Evolutionary conservation across 148 eudicot species (phyloP), one percentile per base, ranked within the genome.

Genomic region (Dysphania ambrosioides): DNA sequence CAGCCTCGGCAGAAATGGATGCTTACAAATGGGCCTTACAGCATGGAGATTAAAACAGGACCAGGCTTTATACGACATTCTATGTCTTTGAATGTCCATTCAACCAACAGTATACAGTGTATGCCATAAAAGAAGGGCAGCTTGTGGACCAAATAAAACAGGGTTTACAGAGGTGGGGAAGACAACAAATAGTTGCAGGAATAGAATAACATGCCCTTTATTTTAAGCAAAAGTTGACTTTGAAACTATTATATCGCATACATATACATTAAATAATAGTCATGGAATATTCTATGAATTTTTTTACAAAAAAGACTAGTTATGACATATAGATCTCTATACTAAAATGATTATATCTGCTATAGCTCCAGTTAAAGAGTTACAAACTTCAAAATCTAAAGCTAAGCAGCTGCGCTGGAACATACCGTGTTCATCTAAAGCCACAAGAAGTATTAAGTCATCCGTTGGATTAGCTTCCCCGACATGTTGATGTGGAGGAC

Each of bases 391-490:
- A 66, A 36, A 29, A 47, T 68, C 26, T 30, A 26, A 35, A 13
- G 56, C 30, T 36, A 67, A 61, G 63, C 21, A 41, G 59, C 24
- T 23, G 38, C 38, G 21, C n/a, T 5, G 34, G 34, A 74, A 64
- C 70, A 64, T 95, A 92, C 99, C 99, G 67, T 83, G 78, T 81
- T 96, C 92, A 78, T 96, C 93, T 61, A 96, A 85, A 76, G 97
- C 94, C 77, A 96, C 90, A 61, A 96, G 85, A 77, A 96, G 88
- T 18, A 78, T 79, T 72, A 92, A 78, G 79, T 96, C 99, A 87
- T 92, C 99, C 1, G 85, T 86, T 55, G 81, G 81, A 15, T 85
- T 85, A 73, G 89, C 94, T 84, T 92, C 90, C 62, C 91, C 97
- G 75, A 86, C 91, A 81, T 92, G 90, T 77, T 92, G 97, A 79